phyloP scores from a whole-genome alignment of 1,284 basidiomycete species.

The Papiliotrema terrestris region DNA sequence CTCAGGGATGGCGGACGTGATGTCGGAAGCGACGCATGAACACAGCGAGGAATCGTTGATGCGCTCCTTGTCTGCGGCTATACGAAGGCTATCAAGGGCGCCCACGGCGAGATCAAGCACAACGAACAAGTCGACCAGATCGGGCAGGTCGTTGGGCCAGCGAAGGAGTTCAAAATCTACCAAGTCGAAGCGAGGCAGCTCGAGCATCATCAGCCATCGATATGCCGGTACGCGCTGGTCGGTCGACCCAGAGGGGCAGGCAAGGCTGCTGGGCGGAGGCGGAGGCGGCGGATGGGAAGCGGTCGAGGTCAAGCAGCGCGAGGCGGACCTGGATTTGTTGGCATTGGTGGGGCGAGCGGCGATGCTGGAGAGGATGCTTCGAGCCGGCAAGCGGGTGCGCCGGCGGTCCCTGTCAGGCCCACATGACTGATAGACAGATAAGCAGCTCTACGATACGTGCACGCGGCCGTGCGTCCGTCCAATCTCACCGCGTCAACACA shows the following conservation, averaged over 20 bases:
- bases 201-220: slow-evolving; percentile 8
- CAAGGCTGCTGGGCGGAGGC: background rate
- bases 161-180: background rate
- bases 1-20: slow-evolving; percentile 11
- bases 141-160: background rate
- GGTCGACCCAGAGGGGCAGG: slow-evolving; percentile 1
- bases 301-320: slow-evolving; percentile 9
- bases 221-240: slow-evolving; percentile 11
- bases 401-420: background rate
- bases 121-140: background rate
- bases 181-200: slow-evolving; percentile 15
- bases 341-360: slow-evolving; percentile 32
- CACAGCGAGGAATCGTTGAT: background rate
- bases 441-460: slow-evolving; percentile 1
- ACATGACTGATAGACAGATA: background rate
- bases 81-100: background rate
- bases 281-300: background rate
- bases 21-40: background rate
- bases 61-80: slow-evolving; percentile 3
- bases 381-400: slow-evolving; percentile 36
- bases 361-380: slow-evolving; percentile 36
- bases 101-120: background rate
- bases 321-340: slow-evolving; percentile 31
- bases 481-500: background rate
- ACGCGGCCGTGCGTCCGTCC: slow-evolving; percentile 2